These are phyloP conservation scores for Coemansia sp. DNA, from an alignment of 192 early-diverging fungal species.

Conservation along the genomic window DNA sequence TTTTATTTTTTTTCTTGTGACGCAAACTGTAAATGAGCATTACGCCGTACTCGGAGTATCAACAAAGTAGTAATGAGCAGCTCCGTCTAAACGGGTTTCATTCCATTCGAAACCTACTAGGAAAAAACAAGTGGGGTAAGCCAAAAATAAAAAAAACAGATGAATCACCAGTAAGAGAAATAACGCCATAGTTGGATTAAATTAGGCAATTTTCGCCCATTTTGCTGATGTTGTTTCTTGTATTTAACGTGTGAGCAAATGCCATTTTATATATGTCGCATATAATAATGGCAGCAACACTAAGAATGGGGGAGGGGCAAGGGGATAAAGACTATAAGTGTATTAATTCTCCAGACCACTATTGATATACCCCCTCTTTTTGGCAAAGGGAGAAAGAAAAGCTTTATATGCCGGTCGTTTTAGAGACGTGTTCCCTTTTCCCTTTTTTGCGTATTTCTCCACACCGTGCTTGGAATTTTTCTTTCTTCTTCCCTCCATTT, in stretches of 20 bases:
- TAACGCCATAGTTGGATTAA: neutral
- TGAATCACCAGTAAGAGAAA: neutral
- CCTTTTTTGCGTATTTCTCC: neutral
- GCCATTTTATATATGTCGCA: neutral
- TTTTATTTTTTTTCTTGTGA: neutral
- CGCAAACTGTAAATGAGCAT: neutral
- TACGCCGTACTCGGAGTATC: neutral
- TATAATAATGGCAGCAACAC: too few relatives aligned
- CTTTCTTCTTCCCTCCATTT: too few relatives aligned
- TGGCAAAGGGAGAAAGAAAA: too few relatives aligned
- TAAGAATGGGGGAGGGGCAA: neutral
- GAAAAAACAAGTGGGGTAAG: neutral
- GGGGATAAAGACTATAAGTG: too few relatives aligned
- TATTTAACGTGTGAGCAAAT: neutral
- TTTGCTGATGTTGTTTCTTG: neutral
- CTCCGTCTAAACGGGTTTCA: slow-evolving; percentile 11
- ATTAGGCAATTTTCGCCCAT: neutral
- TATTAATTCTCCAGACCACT: too few relatives aligned
- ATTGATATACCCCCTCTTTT: too few relatives aligned
- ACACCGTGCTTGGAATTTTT: too few relatives aligned
- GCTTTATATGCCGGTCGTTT: too few relatives aligned
- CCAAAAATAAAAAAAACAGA: too few relatives aligned
- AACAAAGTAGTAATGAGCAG: neutral
- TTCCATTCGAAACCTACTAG: neutral
- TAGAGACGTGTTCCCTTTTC: neutral